Evolutionary conservation across 1,284 basidiomycete species (phyloP).

Genomic region (Papiliotrema terrestris): DNA sequence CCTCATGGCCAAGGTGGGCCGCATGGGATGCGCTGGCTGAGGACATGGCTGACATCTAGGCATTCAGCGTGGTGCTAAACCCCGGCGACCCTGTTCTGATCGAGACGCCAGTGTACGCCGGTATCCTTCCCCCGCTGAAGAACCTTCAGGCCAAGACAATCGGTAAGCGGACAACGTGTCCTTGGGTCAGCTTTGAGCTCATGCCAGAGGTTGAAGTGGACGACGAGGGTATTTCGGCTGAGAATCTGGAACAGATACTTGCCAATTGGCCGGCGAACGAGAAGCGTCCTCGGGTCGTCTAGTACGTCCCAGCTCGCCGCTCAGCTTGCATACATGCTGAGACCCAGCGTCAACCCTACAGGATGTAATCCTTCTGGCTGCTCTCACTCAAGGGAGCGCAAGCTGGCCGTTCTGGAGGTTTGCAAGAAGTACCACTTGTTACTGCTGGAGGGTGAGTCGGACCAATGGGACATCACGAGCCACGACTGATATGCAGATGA

Average conservation of each 20-base stretch:
- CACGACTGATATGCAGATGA: conserved; percentile 55
- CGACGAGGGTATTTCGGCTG: conserved; percentile 65
- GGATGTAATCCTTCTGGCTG: conserved; percentile 80
- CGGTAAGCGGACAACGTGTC: background rate
- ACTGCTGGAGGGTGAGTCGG: conserved; percentile 69
- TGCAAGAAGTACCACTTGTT: conserved; percentile 72
- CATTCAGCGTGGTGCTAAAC: conserved; percentile 56
- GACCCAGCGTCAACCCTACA: conserved; percentile 55
- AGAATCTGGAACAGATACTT: conserved; percentile 64
- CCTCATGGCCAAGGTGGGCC: conserved; percentile 71
- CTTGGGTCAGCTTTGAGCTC: background rate
- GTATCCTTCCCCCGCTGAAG: conserved; percentile 36
- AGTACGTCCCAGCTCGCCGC: conserved; percentile 44
- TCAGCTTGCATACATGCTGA: background rate
- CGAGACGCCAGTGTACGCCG: conserved; percentile 73
- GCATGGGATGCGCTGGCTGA: background rate
- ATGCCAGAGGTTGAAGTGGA: conserved; percentile 75
- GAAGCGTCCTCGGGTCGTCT: conserved; percentile 73
- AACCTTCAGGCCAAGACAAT: conserved; percentile 46
- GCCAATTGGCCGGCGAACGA: conserved; percentile 71
- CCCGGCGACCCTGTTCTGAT: conserved; percentile 77
- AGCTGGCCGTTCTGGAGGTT: conserved; percentile 71
- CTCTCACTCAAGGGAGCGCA: conserved; percentile 68
- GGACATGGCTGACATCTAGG: background rate
- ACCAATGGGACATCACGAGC: background rate